These are phyloP conservation scores for Tilletiaria anomala DNA, from an alignment of 1,284 basidiomycete genomes.

Conservation along the genomic window DNA sequence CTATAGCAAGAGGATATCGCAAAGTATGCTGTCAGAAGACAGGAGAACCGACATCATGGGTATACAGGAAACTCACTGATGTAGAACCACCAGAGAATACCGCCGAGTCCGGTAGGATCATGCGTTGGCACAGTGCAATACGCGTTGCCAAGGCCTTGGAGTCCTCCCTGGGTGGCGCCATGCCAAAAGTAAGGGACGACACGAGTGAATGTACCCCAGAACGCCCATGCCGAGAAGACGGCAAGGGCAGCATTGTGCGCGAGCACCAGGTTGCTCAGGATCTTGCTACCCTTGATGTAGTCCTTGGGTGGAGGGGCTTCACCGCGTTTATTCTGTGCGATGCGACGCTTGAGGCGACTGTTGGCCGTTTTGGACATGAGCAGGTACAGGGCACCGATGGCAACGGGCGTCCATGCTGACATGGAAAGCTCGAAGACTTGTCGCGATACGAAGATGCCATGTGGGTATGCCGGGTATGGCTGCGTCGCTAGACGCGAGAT, in stretches of 20 bases:
- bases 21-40: too few species aligned
- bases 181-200: not conserved
- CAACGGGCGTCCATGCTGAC: not conserved
- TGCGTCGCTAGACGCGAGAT: not conserved
- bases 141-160: not conserved
- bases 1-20: too few species aligned
- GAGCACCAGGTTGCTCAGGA: slow-evolving; percentile 13
- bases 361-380: slow-evolving; percentile 20
- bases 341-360: slow-evolving; percentile 4
- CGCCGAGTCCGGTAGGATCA: slow-evolving; percentile 26
- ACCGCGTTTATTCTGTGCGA: not conserved
- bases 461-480: not conserved
- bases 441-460: not conserved
- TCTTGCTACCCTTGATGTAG: slow-evolving; percentile 9
- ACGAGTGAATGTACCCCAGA: not conserved
- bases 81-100: slow-evolving; percentile 37
- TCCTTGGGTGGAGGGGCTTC: slow-evolving; percentile 11
- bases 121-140: slow-evolving; percentile 34
- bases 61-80: slow-evolving; percentile 27
- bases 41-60: too few species aligned
- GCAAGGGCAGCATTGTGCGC: slow-evolving; percentile 25
- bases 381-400: slow-evolving; percentile 15
- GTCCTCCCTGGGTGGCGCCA: not conserved
- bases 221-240: slow-evolving; percentile 23
- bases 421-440: not conserved